Evolutionary conservation across 768 basidiomycete species (phyloP), one percentile per base, ranked within the genome.

Genomic region (Leccinum uliginosum): DNA sequence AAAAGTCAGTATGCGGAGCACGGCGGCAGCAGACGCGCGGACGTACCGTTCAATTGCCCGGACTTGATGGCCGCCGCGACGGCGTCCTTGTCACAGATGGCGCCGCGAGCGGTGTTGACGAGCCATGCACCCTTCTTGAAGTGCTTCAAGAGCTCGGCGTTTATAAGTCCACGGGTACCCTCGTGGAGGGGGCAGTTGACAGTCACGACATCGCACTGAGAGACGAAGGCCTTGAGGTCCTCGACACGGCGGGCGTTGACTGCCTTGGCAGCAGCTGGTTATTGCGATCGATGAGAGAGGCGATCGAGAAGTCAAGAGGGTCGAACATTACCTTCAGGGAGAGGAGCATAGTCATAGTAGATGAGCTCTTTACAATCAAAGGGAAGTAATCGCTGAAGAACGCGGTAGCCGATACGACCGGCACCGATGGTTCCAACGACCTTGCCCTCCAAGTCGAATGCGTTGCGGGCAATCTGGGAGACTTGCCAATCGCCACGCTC

Each of bases 71-170:
- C 91, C 0, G 70, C 84, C 4, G 86, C 85, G 57, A 95, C 86
- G 44, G 84, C 91, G 59, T 92, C 84, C 62, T 84, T 84, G 74
- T 91, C 86, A 69, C 89, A 92, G 65, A 96, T 93, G 43, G 93
- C 93, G 45, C 93, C 93, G 63, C 92, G 90, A 51, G 91, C 91
- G 27, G 91, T 93, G 82, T 96, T 96, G 67, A 96, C 87, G 65
- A 95, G 83, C 88, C 89, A 93, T 15, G 92, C 83, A 50, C 91
- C 93, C 71, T 89, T 87, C 81, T 96, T 96, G 82, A 95, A 88
- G 75, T 91, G 88, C 71, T 81, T 81, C 63, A 95, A 77, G 40
- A 92, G 84, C 38, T 93, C 90, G 40, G 81, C 79, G 76, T 93
- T 90, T 67, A 94, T 79, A 48, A 94, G 82, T 23, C 87, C 88